Percentiles rank a stretch among this genome's conserved stretches.
phyloP scores from a whole-genome alignment of 352 stramenopile species.

The Aphanomyces astaci region DNA sequence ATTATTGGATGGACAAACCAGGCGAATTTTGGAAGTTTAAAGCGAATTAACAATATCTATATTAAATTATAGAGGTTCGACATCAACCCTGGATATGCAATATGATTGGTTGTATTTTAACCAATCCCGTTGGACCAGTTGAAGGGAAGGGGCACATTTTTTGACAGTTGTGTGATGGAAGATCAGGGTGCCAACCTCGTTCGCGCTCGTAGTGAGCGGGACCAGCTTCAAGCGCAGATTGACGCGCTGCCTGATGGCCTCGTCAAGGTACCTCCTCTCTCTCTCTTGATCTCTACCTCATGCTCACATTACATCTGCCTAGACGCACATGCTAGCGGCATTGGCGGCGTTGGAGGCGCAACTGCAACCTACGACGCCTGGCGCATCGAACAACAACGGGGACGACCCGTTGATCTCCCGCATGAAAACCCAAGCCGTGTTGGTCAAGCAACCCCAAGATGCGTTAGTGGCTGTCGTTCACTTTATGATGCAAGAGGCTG shows the following conservation, averaged over 20 bases:
- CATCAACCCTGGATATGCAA: too few species aligned
- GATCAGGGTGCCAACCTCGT: neutral
- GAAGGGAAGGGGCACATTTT: neutral
- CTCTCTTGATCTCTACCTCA: neutral
- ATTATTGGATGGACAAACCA: too few species aligned
- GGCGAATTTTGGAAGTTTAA: too few species aligned
- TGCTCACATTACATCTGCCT: neutral
- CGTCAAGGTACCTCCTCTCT: slow-evolving; percentile 1
- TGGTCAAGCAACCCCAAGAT: slow-evolving; percentile 43
- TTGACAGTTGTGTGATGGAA: neutral
- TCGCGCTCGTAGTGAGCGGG: neutral
- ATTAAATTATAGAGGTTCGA: too few species aligned
- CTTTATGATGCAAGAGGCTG: slow-evolving; percentile 55
- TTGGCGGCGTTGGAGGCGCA: slow-evolving; percentile 37
- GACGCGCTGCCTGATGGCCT: slow-evolving; percentile 7
- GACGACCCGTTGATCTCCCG: slow-evolving; percentile 38
- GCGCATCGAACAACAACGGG: slow-evolving; percentile 26
- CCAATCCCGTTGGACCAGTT: neutral
- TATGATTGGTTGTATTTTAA: neutral
- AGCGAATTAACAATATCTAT: too few species aligned
- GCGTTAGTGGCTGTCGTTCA: slow-evolving; percentile 66
- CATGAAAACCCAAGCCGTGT: slow-evolving; percentile 40
- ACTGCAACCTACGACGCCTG: slow-evolving; percentile 9
- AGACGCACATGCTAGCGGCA: slow-evolving; percentile 70
- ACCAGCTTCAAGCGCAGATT: slow-evolving; percentile 1